Evolutionary conservation across 257 asterid species (phyloP), one percentile per base, ranked within the genome.

Genomic region (Echites panduratus): DNA sequence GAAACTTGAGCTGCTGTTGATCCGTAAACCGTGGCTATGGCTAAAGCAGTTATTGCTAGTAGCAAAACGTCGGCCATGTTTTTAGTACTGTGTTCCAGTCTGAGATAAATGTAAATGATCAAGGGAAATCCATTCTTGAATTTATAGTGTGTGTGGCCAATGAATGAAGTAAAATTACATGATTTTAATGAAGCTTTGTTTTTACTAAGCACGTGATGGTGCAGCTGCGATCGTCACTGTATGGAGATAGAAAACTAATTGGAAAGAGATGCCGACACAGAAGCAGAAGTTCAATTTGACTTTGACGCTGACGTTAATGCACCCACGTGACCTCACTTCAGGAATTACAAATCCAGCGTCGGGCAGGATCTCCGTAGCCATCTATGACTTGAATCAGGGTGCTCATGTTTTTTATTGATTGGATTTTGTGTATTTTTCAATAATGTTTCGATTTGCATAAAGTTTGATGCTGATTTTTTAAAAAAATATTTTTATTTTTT

Each of bases 1-100:
- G 84, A 10, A 4, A 77, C 71, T 67, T 71, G 78, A 11, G 38
- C 38, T 32, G 70, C 79, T 12, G 80, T 79, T 12, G 82, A 77
- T 58, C 77, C 69, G 73, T 45, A 50, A 44, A 72, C 24, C 16
- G 76, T 53, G 59, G 24, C 22, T 3, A 4, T 7, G 2, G 4
- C 59, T 2, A 53, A 53, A 53, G 70, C 58, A 57, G 58, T 70
- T 38, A 74, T 10, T 41, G 70, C 43, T 40, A 66, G 27, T 19
- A 49, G 4, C 9, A 63, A 22, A 13, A 32, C 54, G 16, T 3
- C 38, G 32, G 41, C 41, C 69, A 41, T 67, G 0, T 38, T 43
- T 22, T 66, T n/a, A n/a, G 7, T 13, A 20, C 43, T 43, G 13
- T 41, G 11, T 61, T 0, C 50, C 43, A 11, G 38, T 19, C 47